These are phyloP conservation scores for Nyctanthes arbortristis DNA, from an alignment of 257 asterid species.

Conservation along the genomic window DNA sequence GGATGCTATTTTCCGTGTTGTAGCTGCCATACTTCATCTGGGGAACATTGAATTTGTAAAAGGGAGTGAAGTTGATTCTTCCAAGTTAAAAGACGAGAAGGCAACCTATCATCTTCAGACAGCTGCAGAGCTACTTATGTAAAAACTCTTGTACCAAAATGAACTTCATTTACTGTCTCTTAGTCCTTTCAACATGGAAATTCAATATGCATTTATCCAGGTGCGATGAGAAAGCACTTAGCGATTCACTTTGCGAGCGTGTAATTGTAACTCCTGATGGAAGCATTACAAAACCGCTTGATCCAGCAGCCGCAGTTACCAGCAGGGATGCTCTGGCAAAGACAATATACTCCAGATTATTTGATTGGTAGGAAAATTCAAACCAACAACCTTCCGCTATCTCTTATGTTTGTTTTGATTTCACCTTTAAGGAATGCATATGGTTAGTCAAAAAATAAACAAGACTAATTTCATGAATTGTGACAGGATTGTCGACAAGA, in stretches of 20 bases:
- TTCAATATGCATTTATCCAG: conserved; percentile 36
- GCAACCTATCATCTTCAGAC: conserved; percentile 73
- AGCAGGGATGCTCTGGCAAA: conserved; percentile 96
- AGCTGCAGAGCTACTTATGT: conserved; percentile 88
- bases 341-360: conserved; percentile 88
- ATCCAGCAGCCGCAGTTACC: conserved; percentile 88
- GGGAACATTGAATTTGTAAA: conserved; percentile 79
- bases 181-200: not conserved
- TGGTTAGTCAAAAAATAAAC: conserved; percentile 8
- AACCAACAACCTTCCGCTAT: not conserved
- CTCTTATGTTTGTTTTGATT: conserved; percentile 12
- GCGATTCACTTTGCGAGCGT: conserved; percentile 86
- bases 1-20: conserved; percentile 95
- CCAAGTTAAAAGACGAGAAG: conserved; percentile 73
- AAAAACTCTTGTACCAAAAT: conserved; percentile 33
- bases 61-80: conserved; percentile 83
- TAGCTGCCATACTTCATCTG: conserved; percentile 93
- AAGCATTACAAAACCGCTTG: conserved; percentile 82
- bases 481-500: conserved; percentile 94
- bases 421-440: conserved; percentile 12
- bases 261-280: conserved; percentile 97
- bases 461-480: conserved; percentile 6
- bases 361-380: conserved; percentile 67
- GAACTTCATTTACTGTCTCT: conserved; percentile 10
- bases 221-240: conserved; percentile 74